Evolutionary conservation across 768 basidiomycete genomes (phyloP).

Genomic region (Cubamyces sp.): DNA sequence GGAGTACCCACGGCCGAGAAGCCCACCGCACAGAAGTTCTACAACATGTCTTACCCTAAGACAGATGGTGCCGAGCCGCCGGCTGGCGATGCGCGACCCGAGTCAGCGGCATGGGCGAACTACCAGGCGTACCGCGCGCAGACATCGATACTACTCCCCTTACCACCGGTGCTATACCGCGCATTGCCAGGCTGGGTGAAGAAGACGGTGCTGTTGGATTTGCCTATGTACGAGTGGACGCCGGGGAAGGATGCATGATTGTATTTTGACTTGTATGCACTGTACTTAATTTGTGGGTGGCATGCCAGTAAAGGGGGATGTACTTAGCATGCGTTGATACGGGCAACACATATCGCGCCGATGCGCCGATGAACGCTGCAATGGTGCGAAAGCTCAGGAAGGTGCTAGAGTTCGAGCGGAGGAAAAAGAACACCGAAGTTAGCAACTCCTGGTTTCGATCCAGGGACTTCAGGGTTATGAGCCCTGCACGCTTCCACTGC

Average conservation of each 20-base stretch:
- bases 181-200: constrained; percentile 57
- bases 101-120: constrained; percentile 46
- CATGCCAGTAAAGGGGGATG: no score
- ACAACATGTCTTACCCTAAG: constrained; percentile 47
- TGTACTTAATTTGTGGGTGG: no score
- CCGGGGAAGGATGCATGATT: constrained; percentile 45
- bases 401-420: background rate
- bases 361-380: no score
- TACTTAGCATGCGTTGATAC: no score
- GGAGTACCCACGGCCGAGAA: constrained; percentile 75
- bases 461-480: constrained; percentile 26
- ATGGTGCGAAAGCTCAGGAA: background rate
- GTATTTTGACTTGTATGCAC: background rate
- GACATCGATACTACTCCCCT: constrained; percentile 65
- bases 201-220: constrained; percentile 59
- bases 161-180: constrained; percentile 59
- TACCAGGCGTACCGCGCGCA: constrained; percentile 58
- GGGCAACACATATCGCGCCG: no score
- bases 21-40: constrained; percentile 63
- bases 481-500: constrained; percentile 24
- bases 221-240: constrained; percentile 63
- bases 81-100: constrained; percentile 3
- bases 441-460: constrained; percentile 28
- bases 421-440: background rate
- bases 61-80: constrained; percentile 33